phyloP scores from a whole-genome alignment of 75 land plant genomes.

The Sequoia sempervirens region DNA sequence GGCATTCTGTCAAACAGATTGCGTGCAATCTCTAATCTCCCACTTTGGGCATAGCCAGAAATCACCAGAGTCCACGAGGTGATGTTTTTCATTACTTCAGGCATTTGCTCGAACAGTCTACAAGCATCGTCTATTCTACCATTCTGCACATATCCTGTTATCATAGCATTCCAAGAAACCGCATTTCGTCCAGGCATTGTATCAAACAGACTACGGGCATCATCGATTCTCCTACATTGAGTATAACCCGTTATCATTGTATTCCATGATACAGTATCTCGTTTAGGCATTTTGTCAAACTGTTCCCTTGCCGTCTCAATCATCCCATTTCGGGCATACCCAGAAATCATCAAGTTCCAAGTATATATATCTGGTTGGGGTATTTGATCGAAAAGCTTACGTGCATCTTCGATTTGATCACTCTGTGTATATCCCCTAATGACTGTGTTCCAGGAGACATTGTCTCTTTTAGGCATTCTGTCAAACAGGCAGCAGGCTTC shows the following conservation, averaged over 20 bases:
- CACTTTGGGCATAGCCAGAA: slow-evolving; percentile 26
- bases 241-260: slow-evolving; percentile 9
- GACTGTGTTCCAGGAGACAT: slow-evolving; percentile 7
- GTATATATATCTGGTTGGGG: not conserved
- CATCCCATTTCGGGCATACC: slow-evolving; percentile 3
- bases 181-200: not conserved
- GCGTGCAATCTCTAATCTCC: slow-evolving; percentile 27
- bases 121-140: slow-evolving; percentile 21
- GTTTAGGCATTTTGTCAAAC: slow-evolving; percentile 11
- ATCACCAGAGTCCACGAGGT: slow-evolving; percentile 60
- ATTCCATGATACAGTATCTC: slow-evolving; percentile 13
- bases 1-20: slow-evolving; percentile 51
- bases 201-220: not conserved
- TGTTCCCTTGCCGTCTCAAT: not conserved
- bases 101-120: slow-evolving; percentile 21
- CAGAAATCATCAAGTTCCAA: slow-evolving; percentile 10
- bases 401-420: slow-evolving; percentile 1
- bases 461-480: slow-evolving; percentile 5
- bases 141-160: slow-evolving; percentile 39
- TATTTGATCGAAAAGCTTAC: slow-evolving; percentile 6
- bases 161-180: slow-evolving; percentile 30
- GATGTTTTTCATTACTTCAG: slow-evolving; percentile 12
- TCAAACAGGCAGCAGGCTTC: slow-evolving; percentile 5
- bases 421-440: not conserved
- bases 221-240: not conserved